These are phyloP conservation scores for Phlegmacium glaucopus DNA, from an alignment of 768 basidiomycete species.

Conservation along the genomic window DNA sequence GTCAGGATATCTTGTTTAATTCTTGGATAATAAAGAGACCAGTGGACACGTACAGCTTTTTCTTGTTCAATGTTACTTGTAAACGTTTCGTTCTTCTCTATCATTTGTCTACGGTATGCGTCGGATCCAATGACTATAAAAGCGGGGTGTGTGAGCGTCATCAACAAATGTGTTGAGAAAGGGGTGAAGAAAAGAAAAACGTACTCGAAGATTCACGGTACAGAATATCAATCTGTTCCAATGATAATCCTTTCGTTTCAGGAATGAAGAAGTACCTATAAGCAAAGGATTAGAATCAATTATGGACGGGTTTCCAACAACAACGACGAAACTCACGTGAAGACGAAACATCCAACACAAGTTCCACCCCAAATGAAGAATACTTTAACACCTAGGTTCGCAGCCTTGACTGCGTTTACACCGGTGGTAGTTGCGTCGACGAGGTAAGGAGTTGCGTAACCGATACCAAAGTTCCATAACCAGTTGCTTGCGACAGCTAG, in stretches of 20 bases:
- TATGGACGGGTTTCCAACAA: too few species aligned
- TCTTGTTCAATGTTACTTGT: too few species aligned
- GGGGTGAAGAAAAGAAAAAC: conserved; percentile 4
- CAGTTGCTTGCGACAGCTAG: conserved; percentile 51
- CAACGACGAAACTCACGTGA: conserved; percentile 46
- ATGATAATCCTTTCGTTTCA: conserved; percentile 68
- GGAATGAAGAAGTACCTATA: conserved; percentile 16
- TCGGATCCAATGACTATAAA: too few species aligned
- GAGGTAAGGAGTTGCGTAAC: conserved; percentile 43
- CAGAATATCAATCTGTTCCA: conserved; percentile 79
- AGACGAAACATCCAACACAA: conserved; percentile 64
- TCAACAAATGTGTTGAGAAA: too few species aligned
- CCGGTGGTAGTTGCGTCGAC: conserved; percentile 35
- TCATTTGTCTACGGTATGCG: too few species aligned
- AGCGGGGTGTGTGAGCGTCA: too few species aligned
- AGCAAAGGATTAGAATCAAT: too few species aligned
- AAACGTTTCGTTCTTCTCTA: too few species aligned
- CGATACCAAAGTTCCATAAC: conserved; percentile 79
- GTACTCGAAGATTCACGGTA: conserved; percentile 52
- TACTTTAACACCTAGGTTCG: conserved; percentile 59
- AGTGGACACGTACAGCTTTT: too few species aligned
- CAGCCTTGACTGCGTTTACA: conserved; percentile 27
- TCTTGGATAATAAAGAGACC: too few species aligned
- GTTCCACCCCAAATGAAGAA: conserved; percentile 80
- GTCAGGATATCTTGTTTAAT: too few species aligned